Evolutionary conservation across 345 rosid species (phyloP).

Genomic region (Citrus sp.): DNA sequence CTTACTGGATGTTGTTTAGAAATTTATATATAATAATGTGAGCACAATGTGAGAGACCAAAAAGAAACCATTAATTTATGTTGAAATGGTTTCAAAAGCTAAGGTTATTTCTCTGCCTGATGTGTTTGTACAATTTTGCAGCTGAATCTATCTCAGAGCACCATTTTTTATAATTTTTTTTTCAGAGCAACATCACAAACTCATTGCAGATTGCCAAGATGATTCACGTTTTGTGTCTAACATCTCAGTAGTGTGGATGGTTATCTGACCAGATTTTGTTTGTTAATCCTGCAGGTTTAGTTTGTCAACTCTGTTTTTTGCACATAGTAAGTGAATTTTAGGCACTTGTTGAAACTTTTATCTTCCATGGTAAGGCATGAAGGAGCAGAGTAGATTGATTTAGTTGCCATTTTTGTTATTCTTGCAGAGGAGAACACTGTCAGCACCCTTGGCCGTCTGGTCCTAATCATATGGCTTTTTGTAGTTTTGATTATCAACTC

Average conservation of each 20-base stretch:
- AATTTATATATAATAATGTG: background rate
- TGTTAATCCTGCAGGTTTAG: conserved; percentile 79
- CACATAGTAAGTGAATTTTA: conserved; percentile 65
- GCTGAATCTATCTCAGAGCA: background rate
- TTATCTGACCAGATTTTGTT: conserved; percentile 30
- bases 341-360: background rate
- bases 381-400: conserved; percentile 20
- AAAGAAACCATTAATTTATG: background rate
- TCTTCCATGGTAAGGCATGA: background rate
- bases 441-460: conserved; percentile 80
- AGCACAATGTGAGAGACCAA: background rate
- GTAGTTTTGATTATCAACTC: conserved; percentile 92
- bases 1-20: background rate
- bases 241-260: background rate
- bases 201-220: background rate
- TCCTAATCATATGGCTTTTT: conserved; percentile 86
- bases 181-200: background rate
- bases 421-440: conserved; percentile 78
- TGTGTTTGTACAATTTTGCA: background rate
- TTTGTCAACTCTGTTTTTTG: conserved; percentile 88
- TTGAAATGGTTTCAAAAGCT: background rate
- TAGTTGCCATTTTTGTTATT: conserved; percentile 18
- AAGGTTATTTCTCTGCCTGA: background rate
- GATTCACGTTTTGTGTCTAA: background rate
- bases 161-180: background rate